Conservation (phyloP, 305 asterid genomes). For the Withania somnifera region DNA sequence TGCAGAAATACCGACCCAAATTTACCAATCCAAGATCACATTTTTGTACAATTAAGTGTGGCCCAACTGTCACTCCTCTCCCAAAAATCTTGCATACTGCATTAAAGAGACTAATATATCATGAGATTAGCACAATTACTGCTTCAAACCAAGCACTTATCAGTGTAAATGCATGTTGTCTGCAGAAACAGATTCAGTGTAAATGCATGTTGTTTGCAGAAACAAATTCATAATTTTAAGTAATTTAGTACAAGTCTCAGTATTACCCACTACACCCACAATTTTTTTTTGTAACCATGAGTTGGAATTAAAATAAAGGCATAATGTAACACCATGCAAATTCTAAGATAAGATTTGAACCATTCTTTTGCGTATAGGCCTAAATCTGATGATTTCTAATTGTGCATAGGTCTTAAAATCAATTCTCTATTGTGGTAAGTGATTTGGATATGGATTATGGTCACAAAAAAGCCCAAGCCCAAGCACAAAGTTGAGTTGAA, state of each 20-base stretch:
- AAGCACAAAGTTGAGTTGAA: too few species aligned
- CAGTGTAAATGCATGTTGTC: not conserved
- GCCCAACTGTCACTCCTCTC: slow-evolving; percentile 11
- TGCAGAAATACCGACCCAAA: slow-evolving; percentile 30
- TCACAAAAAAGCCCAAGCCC: too few species aligned
- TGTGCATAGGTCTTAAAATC: too few species aligned
- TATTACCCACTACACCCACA: not conserved
- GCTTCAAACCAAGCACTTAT: not conserved
- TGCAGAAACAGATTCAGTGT: not conserved
- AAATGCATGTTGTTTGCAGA: not conserved
- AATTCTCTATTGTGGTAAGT: too few species aligned
- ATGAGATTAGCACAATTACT: not conserved
- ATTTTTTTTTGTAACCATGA: not conserved
- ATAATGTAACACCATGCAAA: too few species aligned
- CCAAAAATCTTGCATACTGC: slow-evolving; percentile 24
- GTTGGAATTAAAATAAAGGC: too few species aligned
- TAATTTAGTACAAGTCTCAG: not conserved
- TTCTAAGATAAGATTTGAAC: too few species aligned
- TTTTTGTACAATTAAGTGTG: slow-evolving; percentile 10
- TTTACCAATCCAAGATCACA: slow-evolving; percentile 31
- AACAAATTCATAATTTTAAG: not conserved
- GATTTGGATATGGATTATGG: too few species aligned
- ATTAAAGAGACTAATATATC: not conserved
- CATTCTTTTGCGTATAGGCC: too few species aligned
- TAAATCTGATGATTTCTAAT: too few species aligned